Base-by-base conservation (phyloP, 768 basidiomycete genomes). In the Daedalea quercina region DNA sequence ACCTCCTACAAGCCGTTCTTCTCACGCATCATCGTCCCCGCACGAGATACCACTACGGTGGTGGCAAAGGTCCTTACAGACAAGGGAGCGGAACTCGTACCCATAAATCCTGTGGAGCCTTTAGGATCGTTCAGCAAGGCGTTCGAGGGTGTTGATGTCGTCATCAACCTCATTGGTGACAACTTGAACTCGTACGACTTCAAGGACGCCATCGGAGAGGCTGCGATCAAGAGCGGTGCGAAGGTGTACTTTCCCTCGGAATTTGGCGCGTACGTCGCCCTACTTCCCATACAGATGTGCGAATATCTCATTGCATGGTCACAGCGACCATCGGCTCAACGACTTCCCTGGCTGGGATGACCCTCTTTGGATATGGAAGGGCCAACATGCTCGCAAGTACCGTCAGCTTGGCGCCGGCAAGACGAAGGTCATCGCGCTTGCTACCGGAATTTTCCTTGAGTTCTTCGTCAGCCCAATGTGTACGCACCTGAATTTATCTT, bases 211-310 rank as follows among this genome's bases (percentile, higher is more conserved):
- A 24, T 61, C 35, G 31, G 53, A 12, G 47, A 53, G 1, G 56
- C 52, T 1, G 54, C 56, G 12, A 31, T 62, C 13, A 40, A 54
- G 20, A 41, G 23, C 25, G 56, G 60, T n/a, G 58, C 50, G 25
- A 55, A 54, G 56, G 60, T 57, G 37, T 62, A 55, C 44, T 59
- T 57, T 48, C 52, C 56, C 28, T 53, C 54, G 49, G 60, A 62
- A 45, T 62, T 47, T 23, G 58, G 46, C 23, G 6, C 46, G n/a
- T 47, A 47, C 11, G n/a, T 33, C 31, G 46, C 6, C 24, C 22
- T 22, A 40, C 15, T 25, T 50, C 22, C 25, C n/a, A 20, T 41
- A 6, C 6, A 6, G 31, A 37, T 22, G 22, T 25, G 20, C 8
- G 3, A n/a, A 23, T 17, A 26, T 47, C 9, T 33, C 23, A 3